Base-by-base conservation (phyloP, 108 stramenopile genomes). In the Cyclotella cryptica region DNA sequence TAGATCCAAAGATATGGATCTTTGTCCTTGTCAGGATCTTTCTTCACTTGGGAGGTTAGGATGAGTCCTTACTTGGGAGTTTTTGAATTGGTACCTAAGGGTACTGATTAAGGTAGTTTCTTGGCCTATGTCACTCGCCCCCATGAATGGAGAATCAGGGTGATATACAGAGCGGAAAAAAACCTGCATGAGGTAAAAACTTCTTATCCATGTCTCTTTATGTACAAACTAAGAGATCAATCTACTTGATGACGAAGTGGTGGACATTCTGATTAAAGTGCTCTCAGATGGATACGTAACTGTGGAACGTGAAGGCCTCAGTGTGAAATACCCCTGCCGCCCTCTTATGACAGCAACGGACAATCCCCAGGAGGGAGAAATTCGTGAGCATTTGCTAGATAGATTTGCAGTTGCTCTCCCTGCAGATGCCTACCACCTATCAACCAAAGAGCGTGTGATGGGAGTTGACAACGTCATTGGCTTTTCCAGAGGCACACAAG, bases 291-390 rank as follows among this genome's bases (percentile, higher is more conserved):
- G 92, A 44, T 84, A 61, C 62, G 89, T 90, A 18, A 89, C 52
- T 46, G 89, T 90, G 0, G 81, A 83, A 52, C 51, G 76, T 8
- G 90, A 92, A 78, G 91, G 91, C 22, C 71, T 90, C 13, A 80
- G 77, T n/a, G 87, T 92, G 19, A 44, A 61, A 24, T 90, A 90
- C 62, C 89, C 89, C 4, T 90, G 89, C 80, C 76, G 55, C 26
- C 89, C 89, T 18, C 68, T 92, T 12, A 62, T 90, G 14, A 85
- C 90, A 43, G 92, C 89, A 5, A 90, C 90, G 0, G 87, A 81
- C 80, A 92, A 92, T 82, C 92, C 92, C 4, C 90, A 92, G 68
- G 92, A 92, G 71, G 88, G 87, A 21, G 92, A 92, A 60, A 53
- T 92, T 54, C 63, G 88, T 22, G 88, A 90, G 49, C 88, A 90